These are phyloP conservation scores for Amanita jacksonii DNA, from an alignment of 768 basidiomycete species.

Conservation along the genomic window DNA sequence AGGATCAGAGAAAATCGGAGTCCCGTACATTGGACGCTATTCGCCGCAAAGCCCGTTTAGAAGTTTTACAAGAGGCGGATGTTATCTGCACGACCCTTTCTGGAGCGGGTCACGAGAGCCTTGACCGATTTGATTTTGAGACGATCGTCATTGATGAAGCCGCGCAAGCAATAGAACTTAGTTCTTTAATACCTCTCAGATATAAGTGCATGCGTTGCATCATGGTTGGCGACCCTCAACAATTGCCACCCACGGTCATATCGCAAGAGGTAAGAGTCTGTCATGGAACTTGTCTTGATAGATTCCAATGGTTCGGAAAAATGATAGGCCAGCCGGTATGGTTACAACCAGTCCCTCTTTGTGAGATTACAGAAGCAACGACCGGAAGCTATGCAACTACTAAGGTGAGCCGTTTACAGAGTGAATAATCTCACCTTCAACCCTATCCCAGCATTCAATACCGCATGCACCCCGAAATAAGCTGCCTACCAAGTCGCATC, in stretches of 20 bases:
- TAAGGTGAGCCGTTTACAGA: constrained; percentile 48
- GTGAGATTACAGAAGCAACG: constrained; percentile 77
- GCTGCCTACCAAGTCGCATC: constrained; percentile 73
- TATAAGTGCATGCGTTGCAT: constrained; percentile 77
- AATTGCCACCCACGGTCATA: constrained; percentile 83
- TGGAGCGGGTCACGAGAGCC: constrained; percentile 82
- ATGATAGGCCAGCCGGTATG: constrained; percentile 50
- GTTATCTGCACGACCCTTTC: constrained; percentile 92
- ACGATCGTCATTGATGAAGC: constrained; percentile 98
- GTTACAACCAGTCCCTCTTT: constrained; percentile 89
- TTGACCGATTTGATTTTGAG: constrained; percentile 82
- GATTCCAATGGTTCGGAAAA: background rate
- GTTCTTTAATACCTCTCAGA: constrained; percentile 90
- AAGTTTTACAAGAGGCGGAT: constrained; percentile 83
- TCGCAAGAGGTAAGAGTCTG: constrained; percentile 30
- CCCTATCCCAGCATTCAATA: constrained; percentile 76
- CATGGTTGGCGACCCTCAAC: constrained; percentile 93
- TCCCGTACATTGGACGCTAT: constrained; percentile 75
- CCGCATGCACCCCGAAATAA: constrained; percentile 98
- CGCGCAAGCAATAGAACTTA: constrained; percentile 92
- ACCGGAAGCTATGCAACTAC: constrained; percentile 79
- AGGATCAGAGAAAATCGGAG: constrained; percentile 78
- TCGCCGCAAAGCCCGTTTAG: constrained; percentile 59
- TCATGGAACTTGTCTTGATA: constrained; percentile 5
- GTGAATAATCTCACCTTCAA: background rate